Conservation (phyloP, 2,329 filamentous ascomycete genomes). For the Orbilia brochopaga region DNA sequence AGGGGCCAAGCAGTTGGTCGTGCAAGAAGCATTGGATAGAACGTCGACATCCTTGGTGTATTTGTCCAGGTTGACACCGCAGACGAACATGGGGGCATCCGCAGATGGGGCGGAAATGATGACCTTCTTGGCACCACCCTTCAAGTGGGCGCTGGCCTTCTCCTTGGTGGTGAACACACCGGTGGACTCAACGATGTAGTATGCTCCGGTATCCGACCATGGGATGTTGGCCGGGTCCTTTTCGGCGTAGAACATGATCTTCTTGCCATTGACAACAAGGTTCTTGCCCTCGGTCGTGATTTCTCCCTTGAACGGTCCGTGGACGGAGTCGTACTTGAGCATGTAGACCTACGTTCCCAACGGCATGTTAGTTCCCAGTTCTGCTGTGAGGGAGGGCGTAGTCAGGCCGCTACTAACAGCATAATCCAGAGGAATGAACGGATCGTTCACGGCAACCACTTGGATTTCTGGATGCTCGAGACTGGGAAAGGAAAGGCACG, state of each 20-base stretch:
- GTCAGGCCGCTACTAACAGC: slow-evolving; percentile 72
- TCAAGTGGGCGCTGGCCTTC: slow-evolving; percentile 91
- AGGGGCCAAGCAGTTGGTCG: slow-evolving; percentile 99
- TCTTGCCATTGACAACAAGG: slow-evolving; percentile 91
- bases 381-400: background rate
- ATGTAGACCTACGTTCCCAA: slow-evolving; percentile 80
- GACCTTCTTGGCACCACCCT: slow-evolving; percentile 98
- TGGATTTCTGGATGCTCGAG: slow-evolving; percentile 87
- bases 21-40: slow-evolving; percentile 99
- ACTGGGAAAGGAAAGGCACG: slow-evolving; percentile 58
- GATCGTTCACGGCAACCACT: slow-evolving; percentile 97
- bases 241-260: slow-evolving; percentile 92
- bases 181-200: slow-evolving; percentile 96
- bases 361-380: slow-evolving; percentile 7
- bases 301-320: slow-evolving; percentile 94
- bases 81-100: slow-evolving; percentile 99
- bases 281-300: slow-evolving; percentile 69
- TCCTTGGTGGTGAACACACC: slow-evolving; percentile 99
- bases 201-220: slow-evolving; percentile 83
- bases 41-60: slow-evolving; percentile 91
- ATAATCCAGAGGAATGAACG: slow-evolving; percentile 97
- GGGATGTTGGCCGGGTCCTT: slow-evolving; percentile 86
- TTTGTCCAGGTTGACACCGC: slow-evolving; percentile 95
- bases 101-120: slow-evolving; percentile 77
- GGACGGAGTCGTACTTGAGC: slow-evolving; percentile 98